These are phyloP conservation scores for Coemansia sp. DNA, from an alignment of 192 early-diverging fungal species.

Conservation along the genomic window DNA sequence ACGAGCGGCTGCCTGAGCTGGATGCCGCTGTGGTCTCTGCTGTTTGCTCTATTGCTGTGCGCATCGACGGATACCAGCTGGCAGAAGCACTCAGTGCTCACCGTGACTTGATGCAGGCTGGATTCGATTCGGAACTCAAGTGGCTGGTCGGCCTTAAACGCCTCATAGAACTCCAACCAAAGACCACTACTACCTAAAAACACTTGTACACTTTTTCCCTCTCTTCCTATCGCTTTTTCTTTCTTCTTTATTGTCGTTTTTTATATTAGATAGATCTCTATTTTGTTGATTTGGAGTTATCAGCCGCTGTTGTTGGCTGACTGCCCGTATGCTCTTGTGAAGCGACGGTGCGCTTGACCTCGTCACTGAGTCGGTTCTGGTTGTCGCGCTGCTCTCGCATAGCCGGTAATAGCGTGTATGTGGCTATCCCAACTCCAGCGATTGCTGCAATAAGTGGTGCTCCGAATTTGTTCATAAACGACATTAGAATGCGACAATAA, in stretches of 20 bases:
- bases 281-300: conserved; percentile 5
- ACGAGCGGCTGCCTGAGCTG: conserved; percentile 28
- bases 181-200: neutral
- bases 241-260: neutral
- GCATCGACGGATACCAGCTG: conserved; percentile 18
- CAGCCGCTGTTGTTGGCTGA: neutral
- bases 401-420: conserved; percentile 34
- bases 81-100: conserved; percentile 22
- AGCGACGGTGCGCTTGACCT: conserved; percentile 7
- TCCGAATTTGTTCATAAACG: conserved; percentile 17
- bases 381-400: conserved; percentile 14
- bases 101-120: conserved; percentile 35
- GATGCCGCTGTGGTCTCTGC: conserved; percentile 13
- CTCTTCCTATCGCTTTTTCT: neutral
- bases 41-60: conserved; percentile 21
- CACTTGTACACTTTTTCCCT: neutral
- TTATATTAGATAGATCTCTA: neutral
- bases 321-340: neutral
- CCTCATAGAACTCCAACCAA: conserved; percentile 40
- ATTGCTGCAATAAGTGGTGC: conserved; percentile 32
- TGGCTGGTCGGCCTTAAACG: conserved; percentile 58
- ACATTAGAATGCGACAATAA: neutral
- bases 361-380: conserved; percentile 1
- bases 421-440: conserved; percentile 25
- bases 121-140: conserved; percentile 35